phyloP scores from a whole-genome alignment of 257 asterid species.

The Leonotis leonurus region DNA sequence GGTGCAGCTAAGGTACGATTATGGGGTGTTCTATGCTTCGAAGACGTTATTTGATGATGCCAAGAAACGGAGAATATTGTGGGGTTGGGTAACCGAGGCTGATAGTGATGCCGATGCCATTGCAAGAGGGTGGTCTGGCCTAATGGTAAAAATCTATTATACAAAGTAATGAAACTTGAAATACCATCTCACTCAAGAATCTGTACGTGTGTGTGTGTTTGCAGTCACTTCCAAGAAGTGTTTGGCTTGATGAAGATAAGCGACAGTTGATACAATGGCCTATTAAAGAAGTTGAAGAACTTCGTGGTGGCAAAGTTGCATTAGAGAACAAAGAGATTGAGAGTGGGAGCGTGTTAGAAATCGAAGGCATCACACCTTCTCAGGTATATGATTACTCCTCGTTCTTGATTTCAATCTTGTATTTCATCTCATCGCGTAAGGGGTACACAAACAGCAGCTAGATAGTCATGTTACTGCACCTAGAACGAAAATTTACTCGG shows the following conservation, averaged over 20 bases:
- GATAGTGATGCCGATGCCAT: conserved; percentile 10
- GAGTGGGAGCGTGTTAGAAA: conserved; percentile 13
- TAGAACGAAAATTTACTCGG: no score
- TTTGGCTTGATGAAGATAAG: conserved; percentile 24
- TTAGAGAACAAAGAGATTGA: conserved; percentile 17
- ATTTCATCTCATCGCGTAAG: not conserved
- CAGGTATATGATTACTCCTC: conserved; percentile 10
- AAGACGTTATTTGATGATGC: conserved; percentile 26
- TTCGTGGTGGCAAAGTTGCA: conserved; percentile 17
- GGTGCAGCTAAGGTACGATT: conserved; percentile 29
- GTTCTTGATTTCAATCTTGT: not conserved
- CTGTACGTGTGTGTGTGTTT: not conserved
- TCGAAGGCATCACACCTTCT: conserved; percentile 30
- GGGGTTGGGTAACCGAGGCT: conserved; percentile 42
- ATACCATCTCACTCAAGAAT: not conserved
- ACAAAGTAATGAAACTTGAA: not conserved
- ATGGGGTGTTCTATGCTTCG: conserved; percentile 37
- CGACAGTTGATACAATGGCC: conserved; percentile 42
- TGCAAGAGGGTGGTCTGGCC: conserved; percentile 32
- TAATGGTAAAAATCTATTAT: conserved; percentile 17
- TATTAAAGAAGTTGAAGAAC: conserved; percentile 29
- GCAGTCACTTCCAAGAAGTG: conserved; percentile 37
- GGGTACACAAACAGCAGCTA: not conserved
- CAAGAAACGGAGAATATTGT: conserved; percentile 30
- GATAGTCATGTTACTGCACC: not conserved